Conservation (phyloP, 1,284 basidiomycete genomes). For the Trichosporon asahii region DNA sequence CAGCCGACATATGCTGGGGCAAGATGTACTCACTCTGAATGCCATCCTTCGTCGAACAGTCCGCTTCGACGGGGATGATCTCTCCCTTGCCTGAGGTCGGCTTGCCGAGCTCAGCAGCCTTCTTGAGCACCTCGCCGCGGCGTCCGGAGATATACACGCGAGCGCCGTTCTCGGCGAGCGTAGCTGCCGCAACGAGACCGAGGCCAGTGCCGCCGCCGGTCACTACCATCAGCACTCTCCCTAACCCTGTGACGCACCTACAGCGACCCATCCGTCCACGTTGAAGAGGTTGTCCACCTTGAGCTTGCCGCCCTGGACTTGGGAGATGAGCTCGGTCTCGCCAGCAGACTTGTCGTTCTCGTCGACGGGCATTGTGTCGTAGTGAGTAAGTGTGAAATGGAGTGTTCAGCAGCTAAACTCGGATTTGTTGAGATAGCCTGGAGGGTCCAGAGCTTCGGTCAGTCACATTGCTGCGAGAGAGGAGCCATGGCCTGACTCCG, state of each 20-base stretch:
- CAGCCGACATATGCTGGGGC: too few species aligned
- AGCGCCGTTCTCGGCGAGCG: slow-evolving; percentile 49
- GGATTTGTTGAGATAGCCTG: background rate
- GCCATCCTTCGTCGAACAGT: slow-evolving; percentile 18
- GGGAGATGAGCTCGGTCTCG: background rate
- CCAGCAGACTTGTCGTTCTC: background rate
- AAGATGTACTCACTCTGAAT: slow-evolving; percentile 8
- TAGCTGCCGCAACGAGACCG: slow-evolving; percentile 39
- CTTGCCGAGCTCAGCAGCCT: slow-evolving; percentile 31
- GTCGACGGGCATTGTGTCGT: background rate
- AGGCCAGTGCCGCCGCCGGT: slow-evolving; percentile 44
- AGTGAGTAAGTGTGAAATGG: background rate
- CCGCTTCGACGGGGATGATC: slow-evolving; percentile 17
- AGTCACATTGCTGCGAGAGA: background rate
- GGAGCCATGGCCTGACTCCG: background rate
- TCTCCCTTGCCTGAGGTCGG: slow-evolving; percentile 18
- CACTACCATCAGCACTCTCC: slow-evolving; percentile 18
- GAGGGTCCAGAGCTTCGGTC: background rate
- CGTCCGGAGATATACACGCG: slow-evolving; percentile 52
- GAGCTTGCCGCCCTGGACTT: slow-evolving; percentile 21
- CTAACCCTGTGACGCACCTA: slow-evolving; percentile 22
- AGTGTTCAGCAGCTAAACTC: background rate
- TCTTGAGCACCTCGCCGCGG: slow-evolving; percentile 40
- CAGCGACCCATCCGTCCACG: slow-evolving; percentile 32
- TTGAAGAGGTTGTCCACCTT: slow-evolving; percentile 27